Evolutionary conservation across 805 yeast species (phyloP), one percentile per base, ranked within the genome.

Genomic region (Barnettozyma siamensis): DNA sequence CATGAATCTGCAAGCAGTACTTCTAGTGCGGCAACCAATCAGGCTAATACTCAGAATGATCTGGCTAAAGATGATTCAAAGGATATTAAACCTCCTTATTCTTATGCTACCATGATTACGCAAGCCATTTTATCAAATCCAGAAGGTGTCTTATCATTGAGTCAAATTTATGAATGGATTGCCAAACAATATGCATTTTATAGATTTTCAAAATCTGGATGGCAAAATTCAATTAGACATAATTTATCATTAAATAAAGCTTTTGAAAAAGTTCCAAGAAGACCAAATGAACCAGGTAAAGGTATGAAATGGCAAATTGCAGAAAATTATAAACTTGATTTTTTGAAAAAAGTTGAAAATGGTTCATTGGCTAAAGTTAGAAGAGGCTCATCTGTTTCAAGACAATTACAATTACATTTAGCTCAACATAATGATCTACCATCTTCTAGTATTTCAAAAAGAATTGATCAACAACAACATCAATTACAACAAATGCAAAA

Each of bases 251-350:
- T 93, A 45, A 93, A 93, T 64, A 93, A 91, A 67, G 98, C 99
- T 13, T 93, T 93, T 66, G 98, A 91, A 57, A 93, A 93, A 65
- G 97, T 91, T 18, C 96, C 98, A 31, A 75, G 99, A 56, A 77
- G 85, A 58, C 89, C 95, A 24, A 83, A 88, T 61, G 98, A 93
- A 65, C 97, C 98, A 0, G 99, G 99, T 15, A 93, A 93, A 63
- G 98, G 99, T 49, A 91, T 93, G 95, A 93, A 93, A 65, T 93
- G 99, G 99, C 94, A 88, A 65, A 89, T 93, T 44, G 79, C 88
- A 48, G 93, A 87, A 31, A 67, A 80, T 36, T 91, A 84, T 60
- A 81, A 83, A 54, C 80, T 80, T 34, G 99, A 93, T 49, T 89
- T 89, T 55, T 64, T 89, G 59, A 76, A 73, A 51, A 86, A 88